Evolutionary conservation across 768 basidiomycete genomes (phyloP).

Genomic region (Crepidotus variabilis): DNA sequence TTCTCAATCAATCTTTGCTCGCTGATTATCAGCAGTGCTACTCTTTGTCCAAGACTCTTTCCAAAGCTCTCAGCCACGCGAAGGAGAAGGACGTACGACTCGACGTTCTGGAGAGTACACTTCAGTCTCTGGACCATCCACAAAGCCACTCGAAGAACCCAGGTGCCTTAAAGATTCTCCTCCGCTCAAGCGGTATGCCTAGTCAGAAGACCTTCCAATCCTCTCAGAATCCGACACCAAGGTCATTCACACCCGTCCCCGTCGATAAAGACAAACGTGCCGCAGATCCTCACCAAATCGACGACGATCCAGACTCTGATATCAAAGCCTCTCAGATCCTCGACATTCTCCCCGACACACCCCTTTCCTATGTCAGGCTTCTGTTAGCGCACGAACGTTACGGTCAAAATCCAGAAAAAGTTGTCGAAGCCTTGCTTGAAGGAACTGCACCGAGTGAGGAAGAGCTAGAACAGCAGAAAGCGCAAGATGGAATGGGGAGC

Average conservation of each 20-base stretch:
- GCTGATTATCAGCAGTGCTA: constrained; percentile 73
- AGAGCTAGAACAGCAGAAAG: constrained; percentile 17
- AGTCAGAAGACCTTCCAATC: constrained; percentile 30
- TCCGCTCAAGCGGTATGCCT: constrained; percentile 56
- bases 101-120: constrained; percentile 49
- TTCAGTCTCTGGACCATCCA: constrained; percentile 36
- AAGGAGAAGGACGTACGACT: constrained; percentile 55
- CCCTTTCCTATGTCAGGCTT: constrained; percentile 51
- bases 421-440: constrained; percentile 73
- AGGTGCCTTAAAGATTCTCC: constrained; percentile 58
- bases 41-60: constrained; percentile 49
- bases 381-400: constrained; percentile 51
- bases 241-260: too few species aligned
- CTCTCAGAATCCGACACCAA: neutral
- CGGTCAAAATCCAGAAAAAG: constrained; percentile 52
- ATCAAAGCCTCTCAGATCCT: constrained; percentile 64
- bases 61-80: constrained; percentile 37
- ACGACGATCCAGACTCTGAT: constrained; percentile 45
- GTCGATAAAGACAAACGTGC: constrained; percentile 33
- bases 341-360: constrained; percentile 69
- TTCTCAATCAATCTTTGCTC: constrained; percentile 64
- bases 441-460: constrained; percentile 52
- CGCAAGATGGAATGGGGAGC: neutral
- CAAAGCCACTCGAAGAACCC: constrained; percentile 29
- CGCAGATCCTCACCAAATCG: constrained; percentile 14